Percentiles rank a stretch among this genome's conserved stretches.
These are phyloP conservation scores for Leccinum pellstonianum DNA, from an alignment of 768 basidiomycete genomes.

Conservation along the genomic window DNA sequence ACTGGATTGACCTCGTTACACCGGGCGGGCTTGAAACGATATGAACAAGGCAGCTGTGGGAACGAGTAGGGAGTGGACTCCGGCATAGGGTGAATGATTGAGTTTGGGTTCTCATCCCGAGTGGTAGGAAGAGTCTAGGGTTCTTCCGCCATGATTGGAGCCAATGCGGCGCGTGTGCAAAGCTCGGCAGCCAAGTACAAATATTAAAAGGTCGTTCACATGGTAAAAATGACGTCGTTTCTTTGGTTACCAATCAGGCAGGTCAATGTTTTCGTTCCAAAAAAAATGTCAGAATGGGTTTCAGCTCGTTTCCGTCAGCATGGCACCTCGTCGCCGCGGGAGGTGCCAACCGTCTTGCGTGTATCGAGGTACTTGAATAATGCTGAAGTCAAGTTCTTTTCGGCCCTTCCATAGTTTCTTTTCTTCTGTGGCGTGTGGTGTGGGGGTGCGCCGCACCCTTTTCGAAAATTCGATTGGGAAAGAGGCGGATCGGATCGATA, in stretches of 20 bases:
- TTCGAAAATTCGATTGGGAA: not conserved
- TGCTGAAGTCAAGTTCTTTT: not conserved
- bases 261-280: not conserved
- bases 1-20: constrained; percentile 20
- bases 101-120: not conserved
- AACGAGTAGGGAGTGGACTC: not conserved
- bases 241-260: constrained; percentile 23
- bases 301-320: constrained; percentile 14
- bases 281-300: not conserved
- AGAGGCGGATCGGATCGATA: constrained; percentile 24
- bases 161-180: not conserved
- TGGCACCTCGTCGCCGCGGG: constrained; percentile 12
- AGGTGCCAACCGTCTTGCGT: not conserved
- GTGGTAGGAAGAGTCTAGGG: not conserved
- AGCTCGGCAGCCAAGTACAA: not conserved
- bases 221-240: constrained; percentile 22
- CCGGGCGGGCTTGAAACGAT: constrained; percentile 4
- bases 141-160: not conserved
- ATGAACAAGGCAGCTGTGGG: not conserved
- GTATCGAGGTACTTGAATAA: not conserved
- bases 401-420: not conserved
- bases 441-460: not conserved
- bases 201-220: constrained; percentile 14
- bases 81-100: not conserved
- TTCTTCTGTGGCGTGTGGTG: constrained; percentile 25